Base-by-base conservation (phyloP, 371 early-diverging fungal genomes). In the Mortierella sp. region DNA sequence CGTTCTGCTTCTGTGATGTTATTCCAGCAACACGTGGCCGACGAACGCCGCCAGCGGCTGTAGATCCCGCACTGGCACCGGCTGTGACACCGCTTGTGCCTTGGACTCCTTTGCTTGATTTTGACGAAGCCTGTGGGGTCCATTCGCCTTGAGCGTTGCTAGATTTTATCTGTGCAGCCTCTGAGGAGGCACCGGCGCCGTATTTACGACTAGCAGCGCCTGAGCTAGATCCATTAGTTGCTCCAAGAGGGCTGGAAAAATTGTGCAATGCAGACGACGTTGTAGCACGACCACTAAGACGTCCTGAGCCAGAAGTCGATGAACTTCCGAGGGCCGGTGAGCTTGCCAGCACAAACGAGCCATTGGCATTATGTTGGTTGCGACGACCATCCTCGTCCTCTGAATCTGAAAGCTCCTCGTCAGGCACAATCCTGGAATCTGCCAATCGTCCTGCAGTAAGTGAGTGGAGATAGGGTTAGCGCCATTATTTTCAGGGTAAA, bases 401-500 rank as follows among this genome's bases (percentile, higher is more conserved):
- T 11, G 93, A 93, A 75, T 95, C 95, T 14, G 93, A 92, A 11
- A 91, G 87, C 78, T 93, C 94, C 40, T 86, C 89, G 31, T 92
- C 91, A 5, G 91, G 93, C 19, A 90, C 89, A 40, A 91, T 83
- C 54, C 89, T 90, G 28, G 86, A 79, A 81, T 94, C 93, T 0
- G 86, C 82, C 85, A 89, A 86, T n/a, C 90, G 86, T 78, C 91
- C 93, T 93, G 34, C 31, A 69, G 10, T 37, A 40, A 40, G 21
- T 10, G 67, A 3, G 0, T 37, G 2, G 34, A 67, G 2, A 2
- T 37, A 50, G 61, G 5, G 67, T 67, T 24, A 67, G 67, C 19
- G 21, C 16, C 6, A 9, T 37, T 21, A 40, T 21, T 44, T 16
- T 40, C 44, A 34, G 44, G 21, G 44, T 50, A 3, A 50, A 55